Conservation (phyloP, 2,329 filamentous ascomycete species). For the Paraconiothyrium sp. region DNA sequence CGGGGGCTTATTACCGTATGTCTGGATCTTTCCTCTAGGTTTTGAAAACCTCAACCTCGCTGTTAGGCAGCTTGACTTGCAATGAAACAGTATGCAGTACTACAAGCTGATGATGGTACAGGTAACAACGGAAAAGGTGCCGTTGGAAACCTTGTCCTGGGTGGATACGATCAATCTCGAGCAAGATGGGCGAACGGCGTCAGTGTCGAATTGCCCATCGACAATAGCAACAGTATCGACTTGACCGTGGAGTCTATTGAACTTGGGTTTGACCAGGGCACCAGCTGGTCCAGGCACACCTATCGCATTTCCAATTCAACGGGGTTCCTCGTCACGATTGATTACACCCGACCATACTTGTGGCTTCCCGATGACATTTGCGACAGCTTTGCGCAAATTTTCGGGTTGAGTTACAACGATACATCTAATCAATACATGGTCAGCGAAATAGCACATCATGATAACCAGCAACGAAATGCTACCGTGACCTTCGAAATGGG, state of each 20-base stretch:
- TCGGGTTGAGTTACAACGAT: slow-evolving; percentile 47
- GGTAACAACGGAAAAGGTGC: slow-evolving; percentile 38
- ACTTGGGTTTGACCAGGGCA: slow-evolving; percentile 27
- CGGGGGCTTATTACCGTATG: slow-evolving; percentile 48
- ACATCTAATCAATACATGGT: slow-evolving; percentile 46
- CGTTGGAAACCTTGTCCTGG: slow-evolving; percentile 48
- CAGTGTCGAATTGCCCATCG: slow-evolving; percentile 29
- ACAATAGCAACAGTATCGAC: slow-evolving; percentile 31
- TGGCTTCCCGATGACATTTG: slow-evolving; percentile 46
- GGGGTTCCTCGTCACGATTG: slow-evolving; percentile 39
- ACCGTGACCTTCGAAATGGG: slow-evolving; percentile 39
- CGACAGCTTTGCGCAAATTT: slow-evolving; percentile 46
- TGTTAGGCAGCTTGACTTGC: not conserved
- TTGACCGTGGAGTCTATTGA: slow-evolving; percentile 37
- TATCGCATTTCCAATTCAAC: slow-evolving; percentile 6
- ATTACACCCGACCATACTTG: slow-evolving; percentile 44
- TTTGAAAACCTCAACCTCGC: not conserved
- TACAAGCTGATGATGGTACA: slow-evolving; percentile 25
- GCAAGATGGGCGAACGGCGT: slow-evolving; percentile 27
- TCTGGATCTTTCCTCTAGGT: too few species aligned
- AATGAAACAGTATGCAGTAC: not conserved
- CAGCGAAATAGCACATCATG: slow-evolving; percentile 34
- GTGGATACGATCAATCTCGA: slow-evolving; percentile 52
- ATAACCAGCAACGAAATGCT: slow-evolving; percentile 36
- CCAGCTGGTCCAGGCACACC: too few species aligned